A percentile compares a stretch with the other conserved stretches of the same genome.
Evolutionary conservation across 2,329 filamentous ascomycete genomes (phyloP).

Genomic region (Colletotrichum destructivum): DNA sequence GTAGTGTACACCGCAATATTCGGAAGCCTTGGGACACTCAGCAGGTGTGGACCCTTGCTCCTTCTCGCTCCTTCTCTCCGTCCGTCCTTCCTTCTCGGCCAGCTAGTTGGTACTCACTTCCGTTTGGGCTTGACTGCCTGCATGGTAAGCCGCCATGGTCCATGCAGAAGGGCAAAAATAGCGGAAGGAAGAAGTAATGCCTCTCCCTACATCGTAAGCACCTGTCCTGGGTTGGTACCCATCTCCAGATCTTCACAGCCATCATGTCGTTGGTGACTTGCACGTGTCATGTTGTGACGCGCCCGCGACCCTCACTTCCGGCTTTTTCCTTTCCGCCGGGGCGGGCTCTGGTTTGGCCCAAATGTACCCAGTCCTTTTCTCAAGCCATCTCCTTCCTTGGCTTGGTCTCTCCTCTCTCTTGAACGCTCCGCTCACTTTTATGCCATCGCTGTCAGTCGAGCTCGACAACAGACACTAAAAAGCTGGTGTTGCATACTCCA

Average conservation of each 20-base stretch:
- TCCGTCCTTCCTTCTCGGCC: too few relatives aligned
- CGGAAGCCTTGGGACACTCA: too few relatives aligned
- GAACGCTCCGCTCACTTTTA: background rate
- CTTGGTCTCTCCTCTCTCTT: background rate
- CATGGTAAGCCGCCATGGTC: background rate
- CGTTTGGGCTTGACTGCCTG: background rate
- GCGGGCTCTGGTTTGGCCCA: too few relatives aligned
- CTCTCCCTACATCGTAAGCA: too few relatives aligned
- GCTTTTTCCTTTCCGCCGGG: too few relatives aligned
- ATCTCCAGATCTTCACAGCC: constrained; percentile 6
- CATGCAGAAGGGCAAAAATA: too few relatives aligned
- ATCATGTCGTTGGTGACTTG: background rate
- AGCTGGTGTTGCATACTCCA: too few relatives aligned
- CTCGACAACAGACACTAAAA: too few relatives aligned
- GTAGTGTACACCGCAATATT: too few relatives aligned
- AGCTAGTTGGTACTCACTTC: background rate
- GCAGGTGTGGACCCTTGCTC: constrained; percentile 19
- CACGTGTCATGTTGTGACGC: background rate
- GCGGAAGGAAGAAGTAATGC: background rate
- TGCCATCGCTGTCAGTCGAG: background rate
- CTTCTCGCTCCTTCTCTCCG: background rate
- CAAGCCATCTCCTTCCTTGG: too few relatives aligned
- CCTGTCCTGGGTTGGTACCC: background rate
- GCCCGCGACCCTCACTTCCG: background rate
- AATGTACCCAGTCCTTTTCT: too few relatives aligned